Base-by-base conservation (phyloP, 495 filamentous ascomycete genomes). In the Aspergillus avenaceus region DNA sequence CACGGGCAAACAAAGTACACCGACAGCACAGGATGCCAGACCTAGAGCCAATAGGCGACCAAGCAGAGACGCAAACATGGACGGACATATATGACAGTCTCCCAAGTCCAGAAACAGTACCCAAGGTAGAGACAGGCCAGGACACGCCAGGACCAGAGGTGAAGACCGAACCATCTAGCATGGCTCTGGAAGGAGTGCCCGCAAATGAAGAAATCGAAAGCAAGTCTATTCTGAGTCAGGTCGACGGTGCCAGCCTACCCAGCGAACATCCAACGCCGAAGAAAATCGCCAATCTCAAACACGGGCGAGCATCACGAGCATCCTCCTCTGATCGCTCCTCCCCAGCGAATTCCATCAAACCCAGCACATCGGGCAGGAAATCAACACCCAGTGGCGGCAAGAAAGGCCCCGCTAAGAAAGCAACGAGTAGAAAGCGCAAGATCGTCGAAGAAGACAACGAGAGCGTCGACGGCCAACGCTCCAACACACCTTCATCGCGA, bases 321-420 rank as follows among this genome's bases (percentile, higher is more conserved):
- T 66, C 66, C 7, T 69, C 54, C 8, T 61, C 63, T 1, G 68
- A 71, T 38, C 56, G 64, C 44, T 71, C 66, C 14, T 70, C 69
- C 5, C 70, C 69, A 12, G 58, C 60, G 22, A 52, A 55, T 26
- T 64, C 70, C 36, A 59, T 61, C 27, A 64, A 72, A 62, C 44
- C 58, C 41, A 26, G 67, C 18, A 18, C 64, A 6, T 42, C 67
- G 22, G 63, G 45, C 23, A 73, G 67, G 42, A 77, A 76, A 45
- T 41, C 59, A n/a, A 54, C 58, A 2, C 61, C 70, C 8, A 60
- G 58, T 2, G 59, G 63, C 11, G 72, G 70, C 2, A 84, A 82
- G 60, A 82, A 82, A 53, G 79, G 77, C 3, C 73, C 70, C n/a
- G 75, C 72, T 8, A 83, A 74, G 58, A 84, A 84, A 51, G 66